Evolutionary conservation across 176 grass and related monocot genomes (phyloP).

Genomic region (Carex scoparia): DNA sequence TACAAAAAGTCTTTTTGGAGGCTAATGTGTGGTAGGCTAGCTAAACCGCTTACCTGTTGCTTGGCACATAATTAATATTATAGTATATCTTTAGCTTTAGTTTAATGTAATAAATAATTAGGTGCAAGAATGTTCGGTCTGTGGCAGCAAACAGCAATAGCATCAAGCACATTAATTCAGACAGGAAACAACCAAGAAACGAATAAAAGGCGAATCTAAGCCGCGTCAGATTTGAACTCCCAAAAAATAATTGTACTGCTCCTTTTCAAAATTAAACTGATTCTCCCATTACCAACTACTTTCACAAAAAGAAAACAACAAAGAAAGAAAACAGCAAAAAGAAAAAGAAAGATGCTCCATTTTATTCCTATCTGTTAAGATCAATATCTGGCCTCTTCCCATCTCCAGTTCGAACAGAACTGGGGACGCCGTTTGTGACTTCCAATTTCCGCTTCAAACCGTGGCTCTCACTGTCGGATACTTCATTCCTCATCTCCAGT

Average conservation of each 20-base stretch:
- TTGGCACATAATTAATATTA: neutral
- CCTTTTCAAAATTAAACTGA: constrained; percentile 24
- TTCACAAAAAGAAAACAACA: constrained; percentile 27
- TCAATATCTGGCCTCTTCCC: constrained; percentile 51
- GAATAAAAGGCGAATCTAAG: constrained; percentile 18
- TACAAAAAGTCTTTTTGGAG: neutral
- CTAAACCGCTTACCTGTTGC: neutral
- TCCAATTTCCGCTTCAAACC: constrained; percentile 34
- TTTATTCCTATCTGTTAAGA: constrained; percentile 65
- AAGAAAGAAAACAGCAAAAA: constrained; percentile 21
- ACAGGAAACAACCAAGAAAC: constrained; percentile 18
- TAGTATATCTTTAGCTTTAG: neutral
- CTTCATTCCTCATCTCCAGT: constrained; percentile 35
- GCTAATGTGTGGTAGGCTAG: neutral
- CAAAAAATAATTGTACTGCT: neutral
- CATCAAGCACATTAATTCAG: constrained; percentile 1
- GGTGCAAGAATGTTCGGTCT: constrained; percentile 14
- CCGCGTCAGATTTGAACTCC: constrained; percentile 4
- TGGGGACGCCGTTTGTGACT: constrained; percentile 19
- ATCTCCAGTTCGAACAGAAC: constrained; percentile 26
- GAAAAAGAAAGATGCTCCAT: constrained; percentile 28
- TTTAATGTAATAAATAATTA: constrained; percentile 1
- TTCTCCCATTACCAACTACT: constrained; percentile 29
- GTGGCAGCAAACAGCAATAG: neutral
- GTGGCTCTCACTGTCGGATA: neutral